phyloP scores from a whole-genome alignment of 163 green algal species.

The Scenedesmus sp. region DNA sequence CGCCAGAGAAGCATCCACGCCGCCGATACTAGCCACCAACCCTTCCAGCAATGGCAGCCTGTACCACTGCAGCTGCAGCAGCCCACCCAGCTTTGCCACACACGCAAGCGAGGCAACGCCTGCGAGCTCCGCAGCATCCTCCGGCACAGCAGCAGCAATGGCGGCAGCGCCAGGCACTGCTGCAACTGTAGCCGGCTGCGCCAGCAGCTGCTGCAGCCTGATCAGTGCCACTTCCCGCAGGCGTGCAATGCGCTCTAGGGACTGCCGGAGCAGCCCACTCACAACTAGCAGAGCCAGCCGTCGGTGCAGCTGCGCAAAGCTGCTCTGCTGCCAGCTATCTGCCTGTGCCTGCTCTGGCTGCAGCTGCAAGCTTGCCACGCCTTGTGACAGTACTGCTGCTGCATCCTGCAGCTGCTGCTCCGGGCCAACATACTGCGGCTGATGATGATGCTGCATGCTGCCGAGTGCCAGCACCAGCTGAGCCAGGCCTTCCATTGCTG shows the following conservation, averaged over 20 bases:
- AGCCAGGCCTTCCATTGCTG: constrained; percentile 71
- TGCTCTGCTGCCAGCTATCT: not conserved
- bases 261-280: constrained; percentile 79
- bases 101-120: constrained; percentile 51
- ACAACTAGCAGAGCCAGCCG: constrained; percentile 44
- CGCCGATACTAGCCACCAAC: constrained; percentile 82
- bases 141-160: constrained; percentile 45
- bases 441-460: constrained; percentile 12
- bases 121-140: constrained; percentile 44
- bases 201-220: constrained; percentile 58
- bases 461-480: constrained; percentile 54
- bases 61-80: constrained; percentile 43
- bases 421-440: constrained; percentile 1
- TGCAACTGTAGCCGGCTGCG: constrained; percentile 6
- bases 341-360: constrained; percentile 1
- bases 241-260: constrained; percentile 89
- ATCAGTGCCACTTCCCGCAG: constrained; percentile 73
- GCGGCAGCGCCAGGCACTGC: constrained; percentile 25
- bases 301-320: not conserved
- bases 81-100: not conserved
- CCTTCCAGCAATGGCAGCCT: constrained; percentile 67
- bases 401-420: not conserved
- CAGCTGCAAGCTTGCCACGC: constrained; percentile 9
- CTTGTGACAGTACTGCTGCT: constrained; percentile 20
- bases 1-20: constrained; percentile 79